A percentile compares a stretch with the other conserved stretches of the same genome.
Conservation (phyloP, 768 basidiomycete genomes). For the Leucosporidium creatinivorum region DNA sequence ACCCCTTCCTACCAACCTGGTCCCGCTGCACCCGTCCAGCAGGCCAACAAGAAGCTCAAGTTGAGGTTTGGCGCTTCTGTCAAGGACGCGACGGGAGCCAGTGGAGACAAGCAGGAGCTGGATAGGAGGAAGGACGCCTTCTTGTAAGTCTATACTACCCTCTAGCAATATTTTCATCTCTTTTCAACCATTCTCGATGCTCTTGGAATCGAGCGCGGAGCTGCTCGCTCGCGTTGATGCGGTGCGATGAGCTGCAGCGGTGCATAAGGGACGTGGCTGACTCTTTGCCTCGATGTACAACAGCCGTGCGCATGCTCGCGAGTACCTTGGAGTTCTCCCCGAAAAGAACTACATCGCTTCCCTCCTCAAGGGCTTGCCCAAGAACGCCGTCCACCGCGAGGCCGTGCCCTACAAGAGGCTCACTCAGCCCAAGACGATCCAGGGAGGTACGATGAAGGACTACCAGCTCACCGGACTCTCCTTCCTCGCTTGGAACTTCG, state of each 20-base stretch:
- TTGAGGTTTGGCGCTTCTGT: neutral
- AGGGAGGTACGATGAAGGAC: conserved; percentile 59
- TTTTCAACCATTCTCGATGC: neutral
- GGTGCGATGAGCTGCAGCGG: neutral
- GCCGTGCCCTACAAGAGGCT: conserved; percentile 45
- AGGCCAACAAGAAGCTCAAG: conserved; percentile 1
- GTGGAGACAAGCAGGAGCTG: neutral
- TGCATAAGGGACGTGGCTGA: neutral
- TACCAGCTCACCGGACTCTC: conserved; percentile 66
- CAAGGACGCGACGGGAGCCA: neutral
- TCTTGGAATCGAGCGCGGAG: neutral
- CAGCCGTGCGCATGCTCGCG: neutral
- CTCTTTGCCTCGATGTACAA: too few species aligned
- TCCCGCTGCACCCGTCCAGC: neutral
- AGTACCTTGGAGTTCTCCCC: conserved; percentile 9
- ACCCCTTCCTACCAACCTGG: neutral
- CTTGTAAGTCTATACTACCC: neutral
- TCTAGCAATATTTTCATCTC: neutral
- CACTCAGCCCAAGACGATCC: conserved; percentile 51
- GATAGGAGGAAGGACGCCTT: conserved; percentile 10
- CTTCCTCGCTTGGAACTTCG: conserved; percentile 60
- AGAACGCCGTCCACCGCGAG: neutral
- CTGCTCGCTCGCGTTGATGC: neutral
- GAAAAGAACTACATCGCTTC: conserved; percentile 9
- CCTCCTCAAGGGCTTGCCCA: neutral